Evolutionary conservation across 805 yeast genomes (phyloP).

Genomic region (Gaillardinia entomophila): DNA sequence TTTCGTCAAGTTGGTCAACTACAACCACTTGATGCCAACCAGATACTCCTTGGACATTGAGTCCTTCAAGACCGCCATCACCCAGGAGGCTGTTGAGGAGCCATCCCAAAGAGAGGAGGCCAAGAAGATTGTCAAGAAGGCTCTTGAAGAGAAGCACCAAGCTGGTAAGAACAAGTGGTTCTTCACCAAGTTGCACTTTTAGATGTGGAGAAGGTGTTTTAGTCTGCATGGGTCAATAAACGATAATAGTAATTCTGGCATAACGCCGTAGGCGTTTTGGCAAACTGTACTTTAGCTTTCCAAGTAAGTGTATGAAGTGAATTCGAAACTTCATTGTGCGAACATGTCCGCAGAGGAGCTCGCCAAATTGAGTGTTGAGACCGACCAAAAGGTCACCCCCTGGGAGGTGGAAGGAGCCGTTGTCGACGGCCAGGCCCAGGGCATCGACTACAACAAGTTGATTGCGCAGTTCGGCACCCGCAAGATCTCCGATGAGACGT

Average conservation of each 20-base stretch:
- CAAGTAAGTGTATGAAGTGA: too few species aligned
- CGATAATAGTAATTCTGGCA: too few species aligned
- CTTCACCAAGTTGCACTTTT: constrained; percentile 95
- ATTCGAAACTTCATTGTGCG: too few species aligned
- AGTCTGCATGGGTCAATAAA: constrained; percentile 24
- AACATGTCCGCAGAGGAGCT: background rate
- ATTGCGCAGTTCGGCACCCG: constrained; percentile 85
- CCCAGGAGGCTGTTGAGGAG: constrained; percentile 92
- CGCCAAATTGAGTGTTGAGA: background rate
- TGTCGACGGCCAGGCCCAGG: constrained; percentile 87
- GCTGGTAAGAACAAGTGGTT: constrained; percentile 99
- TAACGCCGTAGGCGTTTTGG: too few species aligned
- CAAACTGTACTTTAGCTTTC: too few species aligned
- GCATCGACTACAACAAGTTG: constrained; percentile 86
- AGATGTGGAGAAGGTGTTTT: constrained; percentile 25
- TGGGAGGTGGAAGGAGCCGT: constrained; percentile 99
- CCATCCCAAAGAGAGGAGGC: constrained; percentile 99
- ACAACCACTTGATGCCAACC: constrained; percentile 99
- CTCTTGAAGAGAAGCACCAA: constrained; percentile 98
- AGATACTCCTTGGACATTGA: constrained; percentile 98
- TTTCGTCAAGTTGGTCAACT: constrained; percentile 97
- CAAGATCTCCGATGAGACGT: constrained; percentile 60
- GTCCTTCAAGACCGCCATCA: constrained; percentile 83
- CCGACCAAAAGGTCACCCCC: constrained; percentile 59
- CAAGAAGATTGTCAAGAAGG: constrained; percentile 97